Evolutionary conservation across 164 flowering plant species (phyloP), one percentile per base, ranked within the genome.

Genomic region (Sextonia rubra): DNA sequence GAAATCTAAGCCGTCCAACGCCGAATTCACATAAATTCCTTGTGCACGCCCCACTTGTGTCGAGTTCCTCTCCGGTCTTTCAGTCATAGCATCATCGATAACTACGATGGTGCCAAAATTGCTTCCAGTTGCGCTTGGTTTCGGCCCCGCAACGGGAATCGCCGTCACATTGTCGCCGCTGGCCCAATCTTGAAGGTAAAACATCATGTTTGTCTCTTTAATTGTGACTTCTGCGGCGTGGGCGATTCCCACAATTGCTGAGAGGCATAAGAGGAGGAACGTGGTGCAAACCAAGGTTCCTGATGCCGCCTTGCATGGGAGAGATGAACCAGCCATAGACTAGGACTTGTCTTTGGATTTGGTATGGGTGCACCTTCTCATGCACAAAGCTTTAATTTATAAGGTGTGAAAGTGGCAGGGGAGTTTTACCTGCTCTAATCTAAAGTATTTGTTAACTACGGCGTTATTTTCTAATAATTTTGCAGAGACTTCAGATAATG

Each of bases 31-130:
- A 22, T 68, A 68, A 23, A 69, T 60, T 3, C 77, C 77, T 4
- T 68, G 77, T 3, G 77, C 77, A 12, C 72, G 64, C 25, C 77
- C 77, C 2, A 74, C 72, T 27, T 26, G 17, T 47, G n/a, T 62
- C 4, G 73, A 74, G n/a, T 32, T 5, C 72, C 47, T 47, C 48
- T 69, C 69, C 0, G 60, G 37, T 15, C 77, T 68, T 48, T 74
- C 72, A 2, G 77, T 74, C 63, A 49, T 12, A 0, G 47, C 49
- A 63, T 74, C 73, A 61, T 68, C 77, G 17, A 37, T 63, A 24
- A 69, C 69, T 15, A 62, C 2, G 8, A 69, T 30, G 1, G 72
- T 64, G 30, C 77, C 77, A 24, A 47, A 74, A 8, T 47, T 4
- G 22, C 12, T 17, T 2, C 27, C 64, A 5, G 12, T 29, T 3